Evolutionary conservation across 306 rosid genomes (phyloP), one percentile per base, ranked within the genome.

Genomic region (Malus sieversii): DNA sequence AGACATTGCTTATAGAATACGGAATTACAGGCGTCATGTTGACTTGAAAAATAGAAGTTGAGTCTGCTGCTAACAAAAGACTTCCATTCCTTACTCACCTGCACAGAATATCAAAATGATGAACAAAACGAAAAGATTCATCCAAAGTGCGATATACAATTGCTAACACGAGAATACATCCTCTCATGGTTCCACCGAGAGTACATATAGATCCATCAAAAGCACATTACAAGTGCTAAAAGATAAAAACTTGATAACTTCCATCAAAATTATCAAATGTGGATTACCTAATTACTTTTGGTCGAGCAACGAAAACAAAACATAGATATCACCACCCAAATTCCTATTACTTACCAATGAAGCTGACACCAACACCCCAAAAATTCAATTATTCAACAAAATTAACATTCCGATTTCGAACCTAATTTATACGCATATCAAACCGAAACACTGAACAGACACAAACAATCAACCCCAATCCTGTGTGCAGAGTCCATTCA

Each of bases 11-110:
- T 33, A 86, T 82, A 62, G 94, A 89, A 80, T 84, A 90, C 10
- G 89, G 90, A 75, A 88, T 87, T 46, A 86, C 86, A 22, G 89
- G 87, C 77, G 78, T 89, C 98, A 88, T 92, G 70, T 81, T 79
- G 79, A 71, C 79, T 86, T 78, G 61, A 83, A 85, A 48, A 71
- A 64, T 38, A 75, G 76, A 73, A 71, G 75, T 81, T 22, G 33
- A 62, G 71, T 58, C 62, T 72, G 64, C 82, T 72, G 74, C 53
- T 83, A 67, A 58, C 75, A 69, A 72, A 71, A 82, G 80, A 68
- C 60, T 78, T 73, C 74, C 91, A 85, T 83, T 61, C 71, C 75
- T 78, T 44, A 77, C 79, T 71, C 75, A 68, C 85, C 90, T 89
- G 87, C 81, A 81, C 9, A 40, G 55, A n/a, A 68, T 29, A 76